A percentile compares a stretch with the other conserved stretches of the same genome.
phyloP scores from a whole-genome alignment of 495 filamentous ascomycete species.

The Stereocaulon alpinum region DNA sequence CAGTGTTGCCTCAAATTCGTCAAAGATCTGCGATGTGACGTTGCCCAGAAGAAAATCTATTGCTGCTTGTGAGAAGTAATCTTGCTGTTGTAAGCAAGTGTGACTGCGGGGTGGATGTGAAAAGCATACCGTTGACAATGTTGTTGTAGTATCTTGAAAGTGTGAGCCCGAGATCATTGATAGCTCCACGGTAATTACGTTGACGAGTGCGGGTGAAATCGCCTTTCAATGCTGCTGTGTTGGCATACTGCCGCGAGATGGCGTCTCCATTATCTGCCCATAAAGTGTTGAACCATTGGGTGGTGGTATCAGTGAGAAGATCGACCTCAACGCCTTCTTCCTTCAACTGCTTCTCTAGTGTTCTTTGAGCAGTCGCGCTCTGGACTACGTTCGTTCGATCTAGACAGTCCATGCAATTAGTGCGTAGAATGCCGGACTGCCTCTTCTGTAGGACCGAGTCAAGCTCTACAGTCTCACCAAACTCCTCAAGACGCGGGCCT shows the following conservation, averaged over 20 bases:
- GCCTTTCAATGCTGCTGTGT: slow-evolving; percentile 86
- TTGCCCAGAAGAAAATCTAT: slow-evolving; percentile 94
- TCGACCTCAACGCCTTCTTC: slow-evolving; percentile 63
- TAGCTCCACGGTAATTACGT: slow-evolving; percentile 78
- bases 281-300: slow-evolving; percentile 83
- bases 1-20: slow-evolving; percentile 83
- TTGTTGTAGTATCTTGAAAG: slow-evolving; percentile 63
- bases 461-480: slow-evolving; percentile 52
- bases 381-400: slow-evolving; percentile 92
- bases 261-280: slow-evolving; percentile 89
- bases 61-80: slow-evolving; percentile 88
- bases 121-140: slow-evolving; percentile 55
- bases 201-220: slow-evolving; percentile 88
- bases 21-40: slow-evolving; percentile 69
- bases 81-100: slow-evolving; percentile 24
- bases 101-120: background rate
- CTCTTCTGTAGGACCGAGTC: slow-evolving; percentile 38
- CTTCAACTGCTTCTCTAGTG: slow-evolving; percentile 64
- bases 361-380: slow-evolving; percentile 68
- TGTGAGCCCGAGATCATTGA: slow-evolving; percentile 88
- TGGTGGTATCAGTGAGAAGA: slow-evolving; percentile 57
- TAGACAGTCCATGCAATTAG: slow-evolving; percentile 97
- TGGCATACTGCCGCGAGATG: slow-evolving; percentile 60
- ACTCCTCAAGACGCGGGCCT: slow-evolving; percentile 48
- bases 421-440: slow-evolving; percentile 70